Evolutionary conservation across 805 yeast species (phyloP), one percentile per base, ranked within the genome.

Genomic region (Nakazawaea populi): DNA sequence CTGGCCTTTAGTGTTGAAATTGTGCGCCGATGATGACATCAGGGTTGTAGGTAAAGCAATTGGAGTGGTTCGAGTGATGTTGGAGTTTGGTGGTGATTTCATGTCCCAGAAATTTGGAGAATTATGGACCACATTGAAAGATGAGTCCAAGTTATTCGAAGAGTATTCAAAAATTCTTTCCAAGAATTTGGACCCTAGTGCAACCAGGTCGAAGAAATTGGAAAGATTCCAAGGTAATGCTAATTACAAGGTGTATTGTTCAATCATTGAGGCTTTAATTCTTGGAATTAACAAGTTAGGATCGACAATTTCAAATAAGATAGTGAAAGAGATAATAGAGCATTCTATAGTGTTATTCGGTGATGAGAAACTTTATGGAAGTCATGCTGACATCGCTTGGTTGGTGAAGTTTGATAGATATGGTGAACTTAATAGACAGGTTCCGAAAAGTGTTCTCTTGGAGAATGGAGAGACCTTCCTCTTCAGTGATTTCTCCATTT

Each of bases 1-100:
- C 1, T 83, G 87, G 87, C 79, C 80, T 2, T 63, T 71, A 3
- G 60, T 76, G 2, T 53, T 65, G 8, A 50, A 52, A 34, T 40
- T 53, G 18, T 46, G 47, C 28, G 29, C 18, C 36, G 54, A 55
- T 44, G 55, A 58, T 3, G 70, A 69, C 53, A 44, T 58, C 6
- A 65, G 67, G 47, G 52, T 73, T 5, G 58, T 66, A 4, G 55
- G 60, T 0, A 50, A 58, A 5, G 62, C 73, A 1, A 41, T 72
- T 3, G 60, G 60, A 4, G 62, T 66, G 1, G 49, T 69, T 6
- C 39, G 49, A 2, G 50, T 54, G 10, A 48, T 72, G 31, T 52
- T 74, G 1, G 61, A 60, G 37, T 74, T 65, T 54, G 67, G 69
- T 12, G 80, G 79, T 39, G 64, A 71, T 12, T 82, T 82, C 55